Evolutionary conservation across 2,329 filamentous ascomycete species (phyloP), one percentile per base, ranked within the genome.

Genomic region (Drechslerella coelobrocha): DNA sequence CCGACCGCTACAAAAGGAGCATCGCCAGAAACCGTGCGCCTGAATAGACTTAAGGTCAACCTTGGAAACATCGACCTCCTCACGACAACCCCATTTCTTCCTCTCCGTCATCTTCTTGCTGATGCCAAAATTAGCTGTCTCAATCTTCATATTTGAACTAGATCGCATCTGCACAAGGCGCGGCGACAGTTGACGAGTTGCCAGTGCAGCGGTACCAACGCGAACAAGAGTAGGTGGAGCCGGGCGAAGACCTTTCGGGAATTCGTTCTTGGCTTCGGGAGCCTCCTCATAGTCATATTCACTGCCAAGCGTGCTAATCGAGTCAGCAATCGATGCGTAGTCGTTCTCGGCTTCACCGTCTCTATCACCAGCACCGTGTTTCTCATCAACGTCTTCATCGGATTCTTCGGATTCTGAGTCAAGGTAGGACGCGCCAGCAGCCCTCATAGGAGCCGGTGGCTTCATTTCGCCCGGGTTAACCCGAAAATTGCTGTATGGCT

Each of bases 101-200:
- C 53, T 51, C 21, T 72, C 68, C 19, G 56, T 65, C 14, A 60
- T 41, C 41, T 55, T 63, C 43, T 52, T 72, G 12, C 37, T 45
- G 14, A 43, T 54, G 6, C 21, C 60, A 12, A 43, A 27, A 29
- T 55, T 54, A 14, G 47, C 21, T 12, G 51, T 17, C 10, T 61
- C 50, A 17, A 19, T 10, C 8, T 72, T 65, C 14, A 72, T 23
- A 29, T 61, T 72, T 17, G 68, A 54, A 19, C 68, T 72, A 19
- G 68, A 72, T 24, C 68, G 68, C 68, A 72, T 72, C 9, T 63
- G 53, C 14, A 72, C 63, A 21, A 72, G 60, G n/a, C 68, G 60
- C 43, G 68, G 53, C n/a, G 68, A 62, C 19, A 56, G 29, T 37
- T 72, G 68, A 17, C 59, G 60, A 12, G 51, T 72, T 17, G 61